Evolutionary conservation across 495 filamentous ascomycete species (phyloP).

Genomic region (Hyaloscypha hepaticicola): DNA sequence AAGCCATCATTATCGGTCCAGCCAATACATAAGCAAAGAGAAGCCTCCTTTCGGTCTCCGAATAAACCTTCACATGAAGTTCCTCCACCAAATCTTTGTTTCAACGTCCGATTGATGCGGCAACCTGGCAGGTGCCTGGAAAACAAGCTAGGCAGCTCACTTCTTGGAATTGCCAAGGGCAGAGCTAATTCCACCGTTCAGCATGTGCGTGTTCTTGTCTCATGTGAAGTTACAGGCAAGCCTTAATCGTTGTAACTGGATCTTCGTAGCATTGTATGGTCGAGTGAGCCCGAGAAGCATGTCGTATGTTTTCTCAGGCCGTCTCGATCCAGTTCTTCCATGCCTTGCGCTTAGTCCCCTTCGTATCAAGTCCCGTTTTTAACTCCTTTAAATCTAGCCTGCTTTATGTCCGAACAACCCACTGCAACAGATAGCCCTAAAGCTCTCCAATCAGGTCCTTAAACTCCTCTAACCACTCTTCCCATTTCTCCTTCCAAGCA

Average conservation of each 20-base stretch:
- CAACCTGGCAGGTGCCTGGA: background rate
- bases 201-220: background rate
- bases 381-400: background rate
- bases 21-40: background rate
- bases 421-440: background rate
- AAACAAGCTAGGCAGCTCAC: background rate
- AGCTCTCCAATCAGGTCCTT: slow-evolving; percentile 47
- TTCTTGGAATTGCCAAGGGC: background rate
- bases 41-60: background rate
- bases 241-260: no score
- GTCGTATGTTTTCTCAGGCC: background rate
- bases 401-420: background rate
- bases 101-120: background rate
- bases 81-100: background rate
- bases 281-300: background rate
- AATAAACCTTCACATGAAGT: background rate
- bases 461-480: slow-evolving; percentile 44
- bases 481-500: slow-evolving; percentile 45
- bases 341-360: background rate
- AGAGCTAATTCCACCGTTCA: no score
- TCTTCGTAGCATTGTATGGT: no score
- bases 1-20: background rate
- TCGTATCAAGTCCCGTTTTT: no score
- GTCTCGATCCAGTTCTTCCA: background rate
- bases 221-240: background rate